Evolutionary conservation across 305 asterid genomes (phyloP), one percentile per base, ranked within the genome.

Genomic region (Solanum chacoense): DNA sequence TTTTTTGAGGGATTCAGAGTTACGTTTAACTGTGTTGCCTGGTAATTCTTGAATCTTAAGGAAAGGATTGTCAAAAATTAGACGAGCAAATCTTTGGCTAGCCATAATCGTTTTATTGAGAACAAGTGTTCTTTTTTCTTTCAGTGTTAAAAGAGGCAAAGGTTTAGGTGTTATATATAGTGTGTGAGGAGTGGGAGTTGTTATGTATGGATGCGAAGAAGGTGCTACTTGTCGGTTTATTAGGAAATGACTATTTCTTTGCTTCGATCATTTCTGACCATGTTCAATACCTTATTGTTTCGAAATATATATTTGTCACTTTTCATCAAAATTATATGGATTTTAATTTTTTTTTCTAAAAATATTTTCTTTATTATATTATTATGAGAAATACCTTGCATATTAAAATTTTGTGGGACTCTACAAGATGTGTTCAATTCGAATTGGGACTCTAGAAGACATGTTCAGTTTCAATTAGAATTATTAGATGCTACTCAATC

Each of bases 31-130:
- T 3, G 93, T 89, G 31, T 91, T 93, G 11, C 92, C 92, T 55
- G 91, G 90, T 16, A 86, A 89, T 65, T 84, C 90, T 9, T 75
- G 67, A 59, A 93, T 92, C 88, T 91, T 88, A 35, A 92, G 89
- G 84, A 93, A 91, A 14, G 95, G 95, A 50, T 93, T 93, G 89
- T 92, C 89, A 24, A 92, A 88, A 35, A 89, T 91, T 1, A 94
- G 95, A 14, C 95, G 92, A 24, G 38, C 78, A 73, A 92, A 91
- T 76, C 83, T 88, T 34, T 87, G 74, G 28, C 84, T 69, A 38
- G 88, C 88, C 92, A 90, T 90, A 4, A 14, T 24, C 7, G 32
- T 24, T 11, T 11, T 12, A n/a, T n/a, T n/a, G n/a, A n/a, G n/a
- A n/a, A n/a, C n/a, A n/a, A n/a, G n/a, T n/a, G n/a, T n/a, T n/a